Evolutionary conservation across 148 eudicot genomes (phyloP).

Genomic region (Diospyros lotus): DNA sequence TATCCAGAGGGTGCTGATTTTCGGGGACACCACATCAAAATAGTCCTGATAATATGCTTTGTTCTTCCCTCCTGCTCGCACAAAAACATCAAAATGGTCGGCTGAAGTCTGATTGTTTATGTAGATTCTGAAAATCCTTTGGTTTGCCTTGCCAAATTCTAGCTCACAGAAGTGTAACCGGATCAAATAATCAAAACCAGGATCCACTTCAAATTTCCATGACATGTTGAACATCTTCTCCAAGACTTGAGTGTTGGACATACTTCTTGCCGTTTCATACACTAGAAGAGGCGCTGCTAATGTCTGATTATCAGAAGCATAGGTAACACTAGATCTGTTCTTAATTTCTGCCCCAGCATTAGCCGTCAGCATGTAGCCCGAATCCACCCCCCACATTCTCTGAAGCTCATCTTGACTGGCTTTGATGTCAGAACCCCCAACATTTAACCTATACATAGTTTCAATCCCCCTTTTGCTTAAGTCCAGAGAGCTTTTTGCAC

Average conservation of each 20-base stretch:
- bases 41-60: slow-evolving; percentile 11
- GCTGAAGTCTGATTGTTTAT: slow-evolving; percentile 16
- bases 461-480: slow-evolving; percentile 14
- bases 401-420: slow-evolving; percentile 14
- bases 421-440: slow-evolving; percentile 16
- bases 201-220: slow-evolving; percentile 22
- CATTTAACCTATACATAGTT: slow-evolving; percentile 19
- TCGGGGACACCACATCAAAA: slow-evolving; percentile 6
- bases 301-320: slow-evolving; percentile 5
- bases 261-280: slow-evolving; percentile 17
- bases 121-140: slow-evolving; percentile 17
- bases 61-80: slow-evolving; percentile 17
- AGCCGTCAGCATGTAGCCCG: slow-evolving; percentile 18
- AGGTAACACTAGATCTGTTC: slow-evolving; percentile 5
- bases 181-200: slow-evolving; percentile 16
- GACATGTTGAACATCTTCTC: slow-evolving; percentile 22
- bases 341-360: slow-evolving; percentile 13
- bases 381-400: slow-evolving; percentile 20
- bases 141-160: slow-evolving; percentile 11
- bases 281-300: slow-evolving; percentile 16
- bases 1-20: slow-evolving; percentile 14
- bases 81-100: slow-evolving; percentile 14
- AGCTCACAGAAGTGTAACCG: slow-evolving; percentile 25
- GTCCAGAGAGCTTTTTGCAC: slow-evolving; percentile 8
- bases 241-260: slow-evolving; percentile 16